A percentile compares a stretch with the other conserved stretches of the same genome.
Evolutionary conservation across 805 yeast species (phyloP).

Genomic region (Lachancea quebecensis): DNA sequence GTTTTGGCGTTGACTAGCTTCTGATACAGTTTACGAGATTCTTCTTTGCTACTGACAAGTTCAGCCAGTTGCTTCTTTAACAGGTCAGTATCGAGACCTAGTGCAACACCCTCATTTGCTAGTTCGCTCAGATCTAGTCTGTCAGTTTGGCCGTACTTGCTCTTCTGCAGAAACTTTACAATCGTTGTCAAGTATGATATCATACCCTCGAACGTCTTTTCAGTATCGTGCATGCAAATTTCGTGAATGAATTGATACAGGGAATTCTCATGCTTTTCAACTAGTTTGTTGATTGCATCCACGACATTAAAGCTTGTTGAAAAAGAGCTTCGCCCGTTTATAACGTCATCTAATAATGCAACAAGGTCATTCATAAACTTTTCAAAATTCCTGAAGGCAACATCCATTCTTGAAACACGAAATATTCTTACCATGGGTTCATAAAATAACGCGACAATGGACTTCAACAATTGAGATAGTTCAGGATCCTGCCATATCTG

Average conservation of each 20-base stretch:
- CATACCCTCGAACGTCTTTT: constrained; percentile 62
- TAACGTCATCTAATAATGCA: constrained; percentile 45
- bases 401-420: constrained; percentile 56
- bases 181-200: constrained; percentile 69
- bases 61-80: constrained; percentile 35
- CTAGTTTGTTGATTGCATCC: constrained; percentile 51
- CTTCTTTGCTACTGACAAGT: constrained; percentile 33
- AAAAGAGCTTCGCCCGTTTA: constrained; percentile 37
- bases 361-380: constrained; percentile 63
- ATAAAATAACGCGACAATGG: constrained; percentile 63
- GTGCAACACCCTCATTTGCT: constrained; percentile 17
- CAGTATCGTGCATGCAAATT: constrained; percentile 70
- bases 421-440: constrained; percentile 67
- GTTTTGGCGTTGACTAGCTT: constrained; percentile 22
- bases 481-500: constrained; percentile 83
- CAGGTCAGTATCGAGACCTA: constrained; percentile 22
- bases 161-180: constrained; percentile 54
- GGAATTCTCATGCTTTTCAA: constrained; percentile 65
- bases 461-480: constrained; percentile 65
- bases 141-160: constrained; percentile 40
- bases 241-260: constrained; percentile 73
- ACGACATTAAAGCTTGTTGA: constrained; percentile 55
- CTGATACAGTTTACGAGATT: constrained; percentile 30
- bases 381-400: constrained; percentile 58
- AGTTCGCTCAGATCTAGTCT: constrained; percentile 41